Base-by-base conservation (phyloP, 2,329 filamentous ascomycete genomes). In the Aspergillus sergii region DNA sequence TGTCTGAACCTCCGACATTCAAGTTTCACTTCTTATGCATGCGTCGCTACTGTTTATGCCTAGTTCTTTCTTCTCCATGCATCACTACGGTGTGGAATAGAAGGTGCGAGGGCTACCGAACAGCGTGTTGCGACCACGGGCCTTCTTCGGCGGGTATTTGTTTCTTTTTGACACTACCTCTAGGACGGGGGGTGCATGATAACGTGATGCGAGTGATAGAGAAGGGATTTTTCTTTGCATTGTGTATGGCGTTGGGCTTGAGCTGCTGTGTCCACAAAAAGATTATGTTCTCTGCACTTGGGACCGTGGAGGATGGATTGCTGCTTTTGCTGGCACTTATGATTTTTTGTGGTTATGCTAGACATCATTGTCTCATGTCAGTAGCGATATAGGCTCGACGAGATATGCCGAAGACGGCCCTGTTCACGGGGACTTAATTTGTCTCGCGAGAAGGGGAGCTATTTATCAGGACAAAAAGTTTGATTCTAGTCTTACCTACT, bases 161-260 rank as follows among this genome's bases (percentile, higher is more conserved):
- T 69, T 65, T 64, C 59, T 71, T 64, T 48, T 58, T 46, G 16
- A 58, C 64, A 65, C 64, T 64, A 57, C 60, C 62, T 68, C 58
- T 65, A 56, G 58, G 64, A 67, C 61, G 63, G 63, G 60, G 58
- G 65, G 64, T 70, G 63, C 64, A 66, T 61, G 60, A 61, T 64
- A 59, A 66, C 62, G 64, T 67, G 64, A 71, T 65, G 66, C 58
- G 63, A 66, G 59, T 68, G 66, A 68, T 73, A 75, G 69, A 73
- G 68, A 72, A 64, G 70, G 72, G 68, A 68, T 55, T 76, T 55
- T 76, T 76, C 65, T 71, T 78, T 78, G 76, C 76, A 78, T 79
- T 79, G 68, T 74, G 70, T 77, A 72, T 76, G 77, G 76, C 77
- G 77, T 79, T 79, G 73, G 51, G 74, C 75, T 76, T 75, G 74